phyloP scores from a whole-genome alignment of 2,329 filamentous ascomycete species.

The Neofusicoccum kwambonambiense region DNA sequence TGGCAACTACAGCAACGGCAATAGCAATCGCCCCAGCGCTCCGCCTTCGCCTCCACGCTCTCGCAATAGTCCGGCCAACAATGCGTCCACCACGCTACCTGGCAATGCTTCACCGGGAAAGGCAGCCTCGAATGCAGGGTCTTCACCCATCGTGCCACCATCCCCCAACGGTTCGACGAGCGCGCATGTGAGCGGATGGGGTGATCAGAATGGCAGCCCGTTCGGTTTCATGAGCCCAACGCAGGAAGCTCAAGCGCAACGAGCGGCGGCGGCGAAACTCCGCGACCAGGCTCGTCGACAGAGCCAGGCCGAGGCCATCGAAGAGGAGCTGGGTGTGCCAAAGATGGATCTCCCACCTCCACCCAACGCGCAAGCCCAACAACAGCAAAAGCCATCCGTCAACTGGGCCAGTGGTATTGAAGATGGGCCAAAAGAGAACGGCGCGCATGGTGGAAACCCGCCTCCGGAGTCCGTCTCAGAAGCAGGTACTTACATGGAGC shows the following conservation, averaged over 20 bases:
- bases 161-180: not conserved
- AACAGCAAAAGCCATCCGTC: not conserved
- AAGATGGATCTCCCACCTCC: not conserved
- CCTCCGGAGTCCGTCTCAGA: not conserved
- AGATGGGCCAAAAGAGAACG: not conserved
- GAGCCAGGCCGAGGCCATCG: not conserved
- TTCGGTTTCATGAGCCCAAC: constrained; percentile 2
- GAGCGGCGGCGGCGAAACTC: not conserved
- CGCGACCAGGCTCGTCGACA: not conserved
- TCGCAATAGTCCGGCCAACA: not conserved
- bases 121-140: not conserved
- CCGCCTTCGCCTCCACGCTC: not conserved
- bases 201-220: not conserved
- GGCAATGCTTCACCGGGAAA: not conserved
- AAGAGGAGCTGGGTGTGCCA: constrained; percentile 5
- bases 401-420: not conserved
- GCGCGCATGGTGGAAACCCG: not conserved
- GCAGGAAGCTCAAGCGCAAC: constrained; percentile 5
- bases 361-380: not conserved
- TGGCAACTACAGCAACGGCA: not conserved
- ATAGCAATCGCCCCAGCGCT: not conserved
- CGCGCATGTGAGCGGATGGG: not conserved
- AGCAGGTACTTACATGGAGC: constrained; percentile 7
- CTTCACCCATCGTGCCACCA: not conserved
- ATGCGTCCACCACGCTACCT: not conserved